A percentile compares a stretch with the other conserved stretches of the same genome.
Conservation (phyloP, 768 basidiomycete genomes). For the Agaricus sinodeliciosus region DNA sequence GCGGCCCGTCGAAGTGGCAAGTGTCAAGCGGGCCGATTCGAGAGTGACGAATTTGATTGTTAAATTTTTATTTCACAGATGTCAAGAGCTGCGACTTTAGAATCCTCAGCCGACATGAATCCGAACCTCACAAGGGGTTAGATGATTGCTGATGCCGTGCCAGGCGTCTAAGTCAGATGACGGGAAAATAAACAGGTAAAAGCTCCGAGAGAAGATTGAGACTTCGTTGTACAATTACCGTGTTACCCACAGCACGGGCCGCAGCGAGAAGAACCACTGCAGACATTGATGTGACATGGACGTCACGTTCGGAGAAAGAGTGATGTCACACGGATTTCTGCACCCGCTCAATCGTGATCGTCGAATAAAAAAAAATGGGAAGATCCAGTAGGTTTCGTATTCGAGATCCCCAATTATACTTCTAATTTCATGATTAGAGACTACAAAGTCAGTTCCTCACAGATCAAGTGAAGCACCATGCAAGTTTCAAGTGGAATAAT, state of each 20-base stretch:
- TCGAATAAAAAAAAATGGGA: slow-evolving; percentile 27
- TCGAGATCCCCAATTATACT: neutral
- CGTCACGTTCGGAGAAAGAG: no score
- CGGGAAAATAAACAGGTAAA: no score
- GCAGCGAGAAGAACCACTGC: no score
- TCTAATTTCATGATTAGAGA: slow-evolving; percentile 19
- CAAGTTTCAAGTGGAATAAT: neutral
- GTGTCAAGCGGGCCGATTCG: neutral
- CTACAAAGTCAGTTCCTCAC: slow-evolving; percentile 33
- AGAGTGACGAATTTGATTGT: neutral
- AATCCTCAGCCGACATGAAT: neutral
- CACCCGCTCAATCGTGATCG: neutral
- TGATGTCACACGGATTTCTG: neutral
- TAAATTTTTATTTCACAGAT: neutral
- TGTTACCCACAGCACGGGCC: no score
- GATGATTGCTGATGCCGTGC: neutral
- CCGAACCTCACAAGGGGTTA: neutral
- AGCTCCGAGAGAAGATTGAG: no score
- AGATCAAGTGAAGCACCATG: slow-evolving; percentile 29
- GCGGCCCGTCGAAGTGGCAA: neutral
- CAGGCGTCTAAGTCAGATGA: neutral
- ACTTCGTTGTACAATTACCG: neutral
- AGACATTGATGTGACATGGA: no score
- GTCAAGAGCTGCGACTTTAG: neutral
- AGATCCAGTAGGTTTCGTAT: slow-evolving; percentile 31